A percentile compares a stretch with the other conserved stretches of the same genome.
These are phyloP conservation scores for Beauveria sp. DNA, from an alignment of 2,329 filamentous ascomycete species.

Conservation along the genomic window DNA sequence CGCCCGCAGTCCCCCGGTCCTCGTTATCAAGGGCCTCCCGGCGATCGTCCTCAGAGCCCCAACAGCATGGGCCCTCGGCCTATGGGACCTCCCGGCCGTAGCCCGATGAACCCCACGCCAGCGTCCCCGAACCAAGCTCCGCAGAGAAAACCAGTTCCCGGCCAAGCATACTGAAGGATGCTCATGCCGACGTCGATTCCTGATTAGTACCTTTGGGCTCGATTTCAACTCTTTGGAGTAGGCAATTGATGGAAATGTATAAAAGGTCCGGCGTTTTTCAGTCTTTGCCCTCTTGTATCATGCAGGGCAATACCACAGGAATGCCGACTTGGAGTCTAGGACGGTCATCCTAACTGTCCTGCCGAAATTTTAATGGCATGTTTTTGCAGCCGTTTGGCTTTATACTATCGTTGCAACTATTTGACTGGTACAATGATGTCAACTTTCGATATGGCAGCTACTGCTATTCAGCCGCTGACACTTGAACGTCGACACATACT, in stretches of 20 bases:
- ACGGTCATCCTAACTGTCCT: neutral
- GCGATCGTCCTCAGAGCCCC: slow-evolving; percentile 34
- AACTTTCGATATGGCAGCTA: slow-evolving; percentile 9
- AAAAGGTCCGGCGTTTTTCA: slow-evolving; percentile 19
- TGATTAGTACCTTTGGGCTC: neutral
- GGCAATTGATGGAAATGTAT: slow-evolving; percentile 3
- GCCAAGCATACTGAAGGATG: slow-evolving; percentile 39
- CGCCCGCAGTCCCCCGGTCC: slow-evolving; percentile 26
- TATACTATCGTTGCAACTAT: neutral
- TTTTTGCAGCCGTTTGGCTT: neutral
- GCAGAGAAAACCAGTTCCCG: slow-evolving; percentile 45
- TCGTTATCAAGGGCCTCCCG: slow-evolving; percentile 23
- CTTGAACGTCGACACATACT: neutral
- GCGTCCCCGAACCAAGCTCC: slow-evolving; percentile 25
- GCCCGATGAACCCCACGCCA: slow-evolving; percentile 36
- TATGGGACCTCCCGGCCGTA: slow-evolving; percentile 36
- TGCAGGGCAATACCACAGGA: neutral
- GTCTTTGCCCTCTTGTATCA: slow-evolving; percentile 15
- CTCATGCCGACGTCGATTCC: slow-evolving; percentile 4
- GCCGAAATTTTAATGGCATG: slow-evolving; percentile 18
- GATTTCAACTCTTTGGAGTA: neutral
- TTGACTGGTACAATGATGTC: neutral
- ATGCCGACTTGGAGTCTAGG: neutral
- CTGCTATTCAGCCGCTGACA: slow-evolving; percentile 22
- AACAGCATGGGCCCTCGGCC: slow-evolving; percentile 30